These are phyloP conservation scores for Tuber brumale DNA, from an alignment of 495 filamentous ascomycete genomes.

Conservation along the genomic window DNA sequence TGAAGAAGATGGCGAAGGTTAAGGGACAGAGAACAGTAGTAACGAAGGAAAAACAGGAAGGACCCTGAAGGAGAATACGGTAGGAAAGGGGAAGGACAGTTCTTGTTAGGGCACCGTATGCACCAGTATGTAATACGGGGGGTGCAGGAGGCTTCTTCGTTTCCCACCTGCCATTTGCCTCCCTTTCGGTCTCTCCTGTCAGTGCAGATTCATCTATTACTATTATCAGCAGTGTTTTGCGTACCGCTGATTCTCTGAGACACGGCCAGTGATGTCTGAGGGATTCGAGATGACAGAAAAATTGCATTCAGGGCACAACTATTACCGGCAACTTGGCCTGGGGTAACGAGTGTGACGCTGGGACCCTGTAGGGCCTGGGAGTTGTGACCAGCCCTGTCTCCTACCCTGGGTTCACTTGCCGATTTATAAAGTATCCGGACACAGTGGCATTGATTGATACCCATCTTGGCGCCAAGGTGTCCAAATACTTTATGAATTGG, in stretches of 20 bases:
- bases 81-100: constrained; percentile 1
- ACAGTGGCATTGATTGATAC: too few species aligned
- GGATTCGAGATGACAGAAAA: background rate
- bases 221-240: constrained; percentile 1
- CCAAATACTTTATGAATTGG: too few species aligned
- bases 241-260: constrained; percentile 3
- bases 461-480: too few species aligned
- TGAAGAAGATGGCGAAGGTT: background rate
- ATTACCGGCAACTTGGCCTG: background rate
- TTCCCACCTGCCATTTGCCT: background rate
- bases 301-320: background rate
- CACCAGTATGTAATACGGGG: background rate
- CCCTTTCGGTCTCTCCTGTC: background rate
- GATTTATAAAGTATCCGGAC: too few species aligned
- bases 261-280: background rate
- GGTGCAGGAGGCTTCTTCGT: constrained; percentile 1
- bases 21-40: background rate
- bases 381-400: background rate
- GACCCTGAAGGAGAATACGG: background rate
- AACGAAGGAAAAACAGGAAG: background rate
- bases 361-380: background rate
- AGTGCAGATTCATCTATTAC: background rate
- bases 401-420: background rate
- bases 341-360: background rate
- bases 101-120: background rate